Percentiles rank a stretch among this genome's conserved stretches.
Evolutionary conservation across 2,329 filamentous ascomycete species (phyloP).

Genomic region (Fusarium liriodendri): DNA sequence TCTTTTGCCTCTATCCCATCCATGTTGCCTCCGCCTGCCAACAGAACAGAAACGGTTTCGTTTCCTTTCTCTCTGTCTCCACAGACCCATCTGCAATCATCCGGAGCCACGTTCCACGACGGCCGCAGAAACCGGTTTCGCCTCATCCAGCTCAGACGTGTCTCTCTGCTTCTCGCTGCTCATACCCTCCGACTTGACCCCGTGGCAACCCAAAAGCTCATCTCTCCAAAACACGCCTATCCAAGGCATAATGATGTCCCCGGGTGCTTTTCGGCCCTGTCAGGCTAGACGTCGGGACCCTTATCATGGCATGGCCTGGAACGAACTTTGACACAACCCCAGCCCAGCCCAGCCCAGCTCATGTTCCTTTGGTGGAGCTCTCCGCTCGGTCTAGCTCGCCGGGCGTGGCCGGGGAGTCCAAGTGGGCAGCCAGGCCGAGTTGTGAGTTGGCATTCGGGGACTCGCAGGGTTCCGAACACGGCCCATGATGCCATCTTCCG

Average conservation of each 20-base stretch:
- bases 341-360: slow-evolving; percentile 17
- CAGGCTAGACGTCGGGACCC: neutral
- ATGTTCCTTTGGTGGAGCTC: slow-evolving; percentile 32
- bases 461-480: slow-evolving; percentile 13
- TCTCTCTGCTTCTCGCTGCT: neutral
- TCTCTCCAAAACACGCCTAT: neutral
- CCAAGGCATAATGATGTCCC: neutral
- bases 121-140: slow-evolving; percentile 37
- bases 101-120: slow-evolving; percentile 35
- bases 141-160: slow-evolving; percentile 21
- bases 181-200: neutral
- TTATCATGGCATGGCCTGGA: slow-evolving; percentile 18
- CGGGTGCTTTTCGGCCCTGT: neutral
- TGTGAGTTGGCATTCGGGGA: slow-evolving; percentile 36
- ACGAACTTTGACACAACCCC: slow-evolving; percentile 5
- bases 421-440: slow-evolving; percentile 11
- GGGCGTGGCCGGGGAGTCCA: slow-evolving; percentile 29
- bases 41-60: slow-evolving; percentile 19
- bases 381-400: slow-evolving; percentile 38
- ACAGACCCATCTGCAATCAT: slow-evolving; percentile 37
- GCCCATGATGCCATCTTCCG: slow-evolving; percentile 19
- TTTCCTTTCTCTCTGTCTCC: slow-evolving; percentile 18
- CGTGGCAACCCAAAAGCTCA: neutral
- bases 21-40: slow-evolving; percentile 13
- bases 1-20: neutral